These are phyloP conservation scores for Pharus latifolius DNA, from an alignment of 176 grass and related monocot genomes.

Conservation along the genomic window DNA sequence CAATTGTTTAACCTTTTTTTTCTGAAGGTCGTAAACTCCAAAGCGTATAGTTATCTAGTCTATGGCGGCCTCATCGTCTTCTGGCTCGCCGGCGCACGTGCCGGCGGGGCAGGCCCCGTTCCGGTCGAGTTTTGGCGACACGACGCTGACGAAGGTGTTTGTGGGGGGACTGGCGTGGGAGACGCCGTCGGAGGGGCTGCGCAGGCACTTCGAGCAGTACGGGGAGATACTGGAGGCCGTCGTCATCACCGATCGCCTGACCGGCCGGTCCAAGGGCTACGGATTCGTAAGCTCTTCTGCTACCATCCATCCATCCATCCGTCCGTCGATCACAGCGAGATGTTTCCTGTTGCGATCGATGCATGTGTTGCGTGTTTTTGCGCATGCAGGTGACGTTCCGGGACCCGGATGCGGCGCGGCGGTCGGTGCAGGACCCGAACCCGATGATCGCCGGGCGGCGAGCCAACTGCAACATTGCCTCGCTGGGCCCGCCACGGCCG, in stretches of 20 bases:
- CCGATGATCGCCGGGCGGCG: constrained; percentile 80
- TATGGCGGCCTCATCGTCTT: constrained; percentile 16
- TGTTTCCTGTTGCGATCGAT: neutral
- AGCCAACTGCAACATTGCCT: constrained; percentile 99
- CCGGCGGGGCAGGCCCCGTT: no score
- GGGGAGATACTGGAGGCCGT: constrained; percentile 97
- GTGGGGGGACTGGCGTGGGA: constrained; percentile 95
- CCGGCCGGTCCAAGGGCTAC: constrained; percentile 89
- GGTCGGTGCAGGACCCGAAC: constrained; percentile 73
- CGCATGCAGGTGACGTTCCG: constrained; percentile 69
- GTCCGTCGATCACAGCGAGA: neutral
- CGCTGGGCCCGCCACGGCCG: constrained; percentile 54
- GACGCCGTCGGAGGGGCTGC: constrained; percentile 62
- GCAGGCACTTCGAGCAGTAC: constrained; percentile 61
- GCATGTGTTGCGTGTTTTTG: neutral
- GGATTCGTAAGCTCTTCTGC: constrained; percentile 71
- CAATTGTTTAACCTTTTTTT: no score
- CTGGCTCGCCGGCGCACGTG: constrained; percentile 15
- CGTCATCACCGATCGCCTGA: constrained; percentile 73
- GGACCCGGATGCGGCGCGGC: constrained; percentile 56
- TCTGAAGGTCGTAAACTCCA: no score
- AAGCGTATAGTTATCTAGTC: neutral
- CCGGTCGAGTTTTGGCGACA: constrained; percentile 85
- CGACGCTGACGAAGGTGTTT: constrained; percentile 91
- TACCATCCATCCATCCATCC: no score